phyloP scores from a whole-genome alignment of 2,329 filamentous ascomycete species.

The Torrubiella hemipterigena region DNA sequence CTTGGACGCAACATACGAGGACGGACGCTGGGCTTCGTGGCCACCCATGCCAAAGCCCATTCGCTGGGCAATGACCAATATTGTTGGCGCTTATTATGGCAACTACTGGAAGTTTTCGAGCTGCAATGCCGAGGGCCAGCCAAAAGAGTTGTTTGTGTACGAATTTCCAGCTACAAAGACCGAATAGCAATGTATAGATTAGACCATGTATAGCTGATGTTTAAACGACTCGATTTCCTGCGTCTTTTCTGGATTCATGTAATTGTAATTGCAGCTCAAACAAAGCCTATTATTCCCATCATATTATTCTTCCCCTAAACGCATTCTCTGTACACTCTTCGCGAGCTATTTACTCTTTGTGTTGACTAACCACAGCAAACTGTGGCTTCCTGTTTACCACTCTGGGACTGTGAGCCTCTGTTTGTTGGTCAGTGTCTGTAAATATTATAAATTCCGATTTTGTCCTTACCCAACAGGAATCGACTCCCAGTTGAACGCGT shows the following conservation, averaged over 20 bases:
- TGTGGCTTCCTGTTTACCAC: constrained; percentile 21
- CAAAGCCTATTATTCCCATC: too few species aligned
- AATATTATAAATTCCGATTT: neutral
- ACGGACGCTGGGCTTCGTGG: constrained; percentile 49
- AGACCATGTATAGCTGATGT: too few species aligned
- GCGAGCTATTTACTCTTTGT: too few species aligned
- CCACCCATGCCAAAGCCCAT: constrained; percentile 51
- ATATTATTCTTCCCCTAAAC: too few species aligned
- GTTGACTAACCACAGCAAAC: constrained; percentile 27
- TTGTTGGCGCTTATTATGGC: constrained; percentile 43
- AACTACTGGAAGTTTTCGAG: constrained; percentile 55
- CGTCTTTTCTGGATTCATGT: too few species aligned
- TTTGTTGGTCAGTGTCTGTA: constrained; percentile 2
- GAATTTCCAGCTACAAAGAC: constrained; percentile 7
- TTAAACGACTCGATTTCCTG: too few species aligned
- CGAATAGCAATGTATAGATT: too few species aligned
- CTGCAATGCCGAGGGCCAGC: constrained; percentile 40
- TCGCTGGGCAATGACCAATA: constrained; percentile 46
- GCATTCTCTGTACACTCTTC: too few species aligned
- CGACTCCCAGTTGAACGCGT: constrained; percentile 62
- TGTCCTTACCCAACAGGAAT: constrained; percentile 19
- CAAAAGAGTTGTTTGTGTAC: constrained; percentile 41
- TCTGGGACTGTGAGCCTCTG: constrained; percentile 17
- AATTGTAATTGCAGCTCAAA: too few species aligned
- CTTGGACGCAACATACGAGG: constrained; percentile 46